Base-by-base conservation (phyloP, 768 basidiomycete species). In the Suillus placidus region DNA sequence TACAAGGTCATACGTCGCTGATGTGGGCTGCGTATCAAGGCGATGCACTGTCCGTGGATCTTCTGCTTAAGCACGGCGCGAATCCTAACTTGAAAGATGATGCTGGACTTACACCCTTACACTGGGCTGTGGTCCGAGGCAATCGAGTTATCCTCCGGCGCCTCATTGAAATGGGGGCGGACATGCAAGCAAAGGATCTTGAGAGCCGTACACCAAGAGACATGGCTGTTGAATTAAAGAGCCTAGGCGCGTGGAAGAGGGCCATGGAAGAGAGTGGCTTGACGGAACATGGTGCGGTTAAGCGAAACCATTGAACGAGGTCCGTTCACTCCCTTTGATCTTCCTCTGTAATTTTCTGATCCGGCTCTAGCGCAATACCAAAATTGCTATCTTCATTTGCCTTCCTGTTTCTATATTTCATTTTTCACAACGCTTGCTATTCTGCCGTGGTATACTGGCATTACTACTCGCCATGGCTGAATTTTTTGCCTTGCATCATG, bases 11-110 rank as follows among this genome's bases (percentile, higher is more conserved):
- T 74, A 97, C 97, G 0, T 85, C 93, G 0, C 83, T 99, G 60
- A 97, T 98, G 94, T 99, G 97, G 97, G 97, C 97, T 6, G 94
- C 95, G 10, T 99, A 99, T 77, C 97, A 99, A 76, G 97, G 97
- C 55, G 97, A 99, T 73, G 95, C 95, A 2, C 85, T 99, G 40
- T 94, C 93, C 3, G 95, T 99, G 6, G 95, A 98, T 68, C 77
- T 99, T 55, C 79, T 99, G 49, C 83, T 99, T 61, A 86, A 89
- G 64, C 93, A 96, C 69, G 94, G 94, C 3, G 95, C 97, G 2
- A 92, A 88, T 65, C 83, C 90, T 1, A 88, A 88, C 65, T 77
- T 89, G 14, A 85, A 85, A 42, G 97, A 99, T 74, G 89, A 93
- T 71, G 79, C 85, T 0, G 96, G 95, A 0, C 84, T 99, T 61